phyloP scores from a whole-genome alignment of 805 yeast species.

The Yarrowia osloensis region DNA sequence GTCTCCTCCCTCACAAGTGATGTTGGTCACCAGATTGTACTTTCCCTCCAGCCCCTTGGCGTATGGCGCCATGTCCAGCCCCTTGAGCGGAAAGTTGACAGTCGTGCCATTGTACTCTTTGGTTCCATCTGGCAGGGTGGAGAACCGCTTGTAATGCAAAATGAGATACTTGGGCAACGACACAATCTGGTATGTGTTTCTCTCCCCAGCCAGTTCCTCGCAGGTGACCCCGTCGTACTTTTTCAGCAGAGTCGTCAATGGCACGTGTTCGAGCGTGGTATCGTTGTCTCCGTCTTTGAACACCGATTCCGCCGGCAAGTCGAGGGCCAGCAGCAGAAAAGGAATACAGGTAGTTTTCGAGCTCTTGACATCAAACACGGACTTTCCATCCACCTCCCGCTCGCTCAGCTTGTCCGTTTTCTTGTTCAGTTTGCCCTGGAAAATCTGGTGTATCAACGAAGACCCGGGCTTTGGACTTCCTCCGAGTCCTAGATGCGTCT shows the following conservation, averaged over 20 bases:
- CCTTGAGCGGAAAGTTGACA: constrained; percentile 56
- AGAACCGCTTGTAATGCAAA: constrained; percentile 59
- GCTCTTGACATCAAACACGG: constrained; percentile 36
- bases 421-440: constrained; percentile 57
- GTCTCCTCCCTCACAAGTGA: constrained; percentile 46
- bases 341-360: constrained; percentile 34
- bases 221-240: constrained; percentile 41
- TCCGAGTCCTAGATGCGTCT: constrained; percentile 43
- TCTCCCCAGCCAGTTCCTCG: constrained; percentile 44
- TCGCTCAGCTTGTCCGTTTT: constrained; percentile 40
- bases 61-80: constrained; percentile 45
- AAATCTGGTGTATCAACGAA: constrained; percentile 43
- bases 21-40: constrained; percentile 54
- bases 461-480: constrained; percentile 39
- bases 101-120: constrained; percentile 58
- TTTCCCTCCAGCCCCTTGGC: constrained; percentile 34
- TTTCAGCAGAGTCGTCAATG: constrained; percentile 49
- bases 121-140: constrained; percentile 41
- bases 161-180: constrained; percentile 57
- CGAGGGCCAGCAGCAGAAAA: constrained; percentile 61
- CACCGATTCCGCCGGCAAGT: constrained; percentile 59
- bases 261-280: constrained; percentile 52
- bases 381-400: constrained; percentile 37
- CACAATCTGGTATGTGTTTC: constrained; percentile 46
- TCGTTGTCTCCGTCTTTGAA: constrained; percentile 54